Evolutionary conservation across 2,329 filamentous ascomycete genomes (phyloP), one percentile per base, ranked within the genome.

Genomic region (Botrytis hyacinthi): DNA sequence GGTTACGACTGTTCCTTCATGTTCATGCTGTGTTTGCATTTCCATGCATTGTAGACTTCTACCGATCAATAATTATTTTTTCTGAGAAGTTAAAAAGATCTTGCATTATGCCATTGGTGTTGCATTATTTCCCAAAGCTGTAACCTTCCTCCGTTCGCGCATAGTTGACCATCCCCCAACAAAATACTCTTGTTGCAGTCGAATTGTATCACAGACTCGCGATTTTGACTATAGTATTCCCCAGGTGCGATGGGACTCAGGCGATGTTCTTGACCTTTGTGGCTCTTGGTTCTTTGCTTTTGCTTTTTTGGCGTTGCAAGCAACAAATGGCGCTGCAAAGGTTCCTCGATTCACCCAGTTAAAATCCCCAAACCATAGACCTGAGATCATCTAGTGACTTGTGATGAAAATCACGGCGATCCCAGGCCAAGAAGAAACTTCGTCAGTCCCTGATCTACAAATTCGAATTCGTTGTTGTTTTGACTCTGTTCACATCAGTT

Each of bases 51-150:
- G 14, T 18, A 29, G 3, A 57, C 29, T 9, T 9, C 29, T 0
- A 18, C 8, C 8, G 3, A 29, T 57, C 1, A 4, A 18, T 0
- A 29, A 16, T 57, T 2, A 1, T 18, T 29, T 0, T 29, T 32
- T 7, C 16, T 6, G 18, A 8, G 14, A 57, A 3, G 6, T 18
- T 29, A 9, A 9, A 29, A 9, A 57, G 5, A 54, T 7, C 14
- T 57, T 57, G n/a, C 16, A 29, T 18, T 8, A 29, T 57, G 51
- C 18, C n/a, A 57, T 57, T 18, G 29, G 51, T 57, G 26, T 32
- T 14, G n/a, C 51, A 32, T 54, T 18, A 16, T 29, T 57, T 9
- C n/a, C 51, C 51, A 4, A 18, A 29, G n/a, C 6, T 57, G n/a
- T 18, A 57, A 57, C 6, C n/a, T 29, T 18, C 48, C 51, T 18